Evolutionary conservation across 1,284 basidiomycete genomes (phyloP), one percentile per base, ranked within the genome.

Genomic region (Cryptococcus sp.): DNA sequence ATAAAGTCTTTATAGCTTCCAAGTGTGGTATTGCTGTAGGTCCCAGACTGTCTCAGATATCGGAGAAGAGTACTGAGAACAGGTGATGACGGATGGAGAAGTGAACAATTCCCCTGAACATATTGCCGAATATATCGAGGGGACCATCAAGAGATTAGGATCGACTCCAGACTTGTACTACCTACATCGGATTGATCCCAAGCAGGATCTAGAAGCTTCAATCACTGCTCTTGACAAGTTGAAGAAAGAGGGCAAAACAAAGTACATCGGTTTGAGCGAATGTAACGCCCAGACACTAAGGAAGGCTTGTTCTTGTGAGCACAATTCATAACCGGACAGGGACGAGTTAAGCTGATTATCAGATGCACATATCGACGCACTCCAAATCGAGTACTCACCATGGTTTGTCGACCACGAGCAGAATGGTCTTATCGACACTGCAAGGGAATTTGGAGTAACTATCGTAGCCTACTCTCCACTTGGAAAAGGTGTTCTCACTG

Each of bases 201-300:
- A 54, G 16, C 62, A 57, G n/a, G 55, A 59, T 9, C 56, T 78
- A 11, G 64, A 69, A 45, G 67, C 69, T 40, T 66, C 66, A 2
- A 66, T 74, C 22, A 31, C 37, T 4, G 71, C 72, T 1, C 55
- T 77, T 50, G 63, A 74, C 37, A 65, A 66, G 51, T 48, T 76
- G 36, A 71, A 72, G 52, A 64, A 76, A 25, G 64, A 57, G 4
- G 77, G 76, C 25, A 76, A 74, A 58, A 64, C 62, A 40, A 65
- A 63, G 50, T 74, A 73, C 57, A 69, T 78, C 44, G 75, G 75
- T 16, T 55, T 76, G 19, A 85, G 82, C 45, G 85, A 87, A 62
- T 78, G 79, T 52, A 81, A 79, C 0, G 78, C 79, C 1, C 73
- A 71, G 1, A 83, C 83, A 0, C 77, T 87, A 13, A 79, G 83